Evolutionary conservation across 202 grass and related monocot genomes (phyloP).

Genomic region (Alloteropsis angusta): DNA sequence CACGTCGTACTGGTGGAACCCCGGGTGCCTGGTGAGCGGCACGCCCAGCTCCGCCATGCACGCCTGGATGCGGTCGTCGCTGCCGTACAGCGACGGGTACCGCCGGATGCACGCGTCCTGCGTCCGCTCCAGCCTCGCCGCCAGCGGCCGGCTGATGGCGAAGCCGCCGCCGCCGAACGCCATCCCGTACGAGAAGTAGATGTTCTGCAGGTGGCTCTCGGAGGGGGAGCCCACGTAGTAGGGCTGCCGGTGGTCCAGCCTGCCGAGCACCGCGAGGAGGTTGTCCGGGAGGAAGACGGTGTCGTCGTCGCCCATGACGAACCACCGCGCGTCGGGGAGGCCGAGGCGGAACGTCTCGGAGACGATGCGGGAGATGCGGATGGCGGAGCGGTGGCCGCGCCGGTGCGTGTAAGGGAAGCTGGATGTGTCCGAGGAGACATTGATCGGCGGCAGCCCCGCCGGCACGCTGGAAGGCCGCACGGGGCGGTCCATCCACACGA

Average conservation of each 20-base stretch:
- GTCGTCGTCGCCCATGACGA: slow-evolving; percentile 97
- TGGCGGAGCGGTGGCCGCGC: slow-evolving; percentile 73
- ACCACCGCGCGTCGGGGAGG: slow-evolving; percentile 68
- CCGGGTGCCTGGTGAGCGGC: slow-evolving; percentile 66
- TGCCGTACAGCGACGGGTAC: slow-evolving; percentile 81
- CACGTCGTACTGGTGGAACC: slow-evolving; percentile 90
- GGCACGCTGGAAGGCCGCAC: slow-evolving; percentile 42
- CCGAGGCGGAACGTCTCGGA: slow-evolving; percentile 83
- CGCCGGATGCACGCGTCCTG: slow-evolving; percentile 78
- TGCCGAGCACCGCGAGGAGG: slow-evolving; percentile 50
- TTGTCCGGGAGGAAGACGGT: slow-evolving; percentile 84
- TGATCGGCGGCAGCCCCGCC: slow-evolving; percentile 46
- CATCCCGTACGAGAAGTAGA: slow-evolving; percentile 94
- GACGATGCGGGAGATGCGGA: slow-evolving; percentile 95
- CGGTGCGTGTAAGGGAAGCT: slow-evolving; percentile 72
- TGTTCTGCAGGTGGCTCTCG: slow-evolving; percentile 95
- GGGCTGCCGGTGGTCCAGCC: slow-evolving; percentile 69
- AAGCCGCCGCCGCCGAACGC: slow-evolving; percentile 89
- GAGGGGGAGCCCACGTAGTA: slow-evolving; percentile 90
- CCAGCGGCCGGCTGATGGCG: slow-evolving; percentile 77
- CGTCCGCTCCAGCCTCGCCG: slow-evolving; percentile 37
- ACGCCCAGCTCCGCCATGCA: slow-evolving; percentile 96
- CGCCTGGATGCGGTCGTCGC: slow-evolving; percentile 88
- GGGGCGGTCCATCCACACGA: slow-evolving; percentile 72
- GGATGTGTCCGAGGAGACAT: slow-evolving; percentile 63